Evolutionary conservation across 257 asterid species (phyloP), one percentile per base, ranked within the genome.

Genomic region (Penstemon eatonii): DNA sequence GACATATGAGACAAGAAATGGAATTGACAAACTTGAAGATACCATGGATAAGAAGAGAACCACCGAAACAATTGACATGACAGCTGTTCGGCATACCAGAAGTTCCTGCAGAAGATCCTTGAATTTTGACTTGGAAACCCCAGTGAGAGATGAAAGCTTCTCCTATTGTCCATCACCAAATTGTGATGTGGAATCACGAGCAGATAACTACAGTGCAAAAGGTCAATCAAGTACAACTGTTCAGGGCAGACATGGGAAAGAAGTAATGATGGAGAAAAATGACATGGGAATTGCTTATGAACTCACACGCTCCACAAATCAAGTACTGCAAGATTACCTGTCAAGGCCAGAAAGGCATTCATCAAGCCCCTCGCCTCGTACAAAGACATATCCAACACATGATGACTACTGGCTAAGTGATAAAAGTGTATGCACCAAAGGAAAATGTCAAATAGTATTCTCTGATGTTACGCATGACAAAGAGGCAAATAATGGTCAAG

Each of bases 401-500:
- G 76, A 79, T 12, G 70, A 70, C n/a, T 58, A 52, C 74, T 63
- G 65, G 69, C 64, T 42, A 15, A 57, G 42, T 55, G 67, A 74
- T 71, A 80, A 64, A 65, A 80, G 54, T 67, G 76, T 59, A 60
- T 51, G 73, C 70, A 73, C 80, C 61, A 83, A 78, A 78, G 89
- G 89, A 63, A 89, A 86, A 76, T 84, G 90, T 65, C 87, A 81
- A 69, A 80, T 89, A 73, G 75, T 84, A 62, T 85, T 83, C 85
- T 89, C 95, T 4, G 87, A 89, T 61, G 79, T 61, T 53, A 85
- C 93, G 56, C 91, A 78, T 33, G 95, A 87, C 63, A 83, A 89
- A 83, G 92, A 81, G 80, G 84, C 64, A 13, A 80, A 66, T 72
- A 53, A 55, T 18, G 75, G 50, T 25, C 33, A 25, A 25, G 33